Evolutionary conservation across 129 eudicot species (phyloP), one percentile per base, ranked within the genome.

Genomic region (Flaveria linearis): DNA sequence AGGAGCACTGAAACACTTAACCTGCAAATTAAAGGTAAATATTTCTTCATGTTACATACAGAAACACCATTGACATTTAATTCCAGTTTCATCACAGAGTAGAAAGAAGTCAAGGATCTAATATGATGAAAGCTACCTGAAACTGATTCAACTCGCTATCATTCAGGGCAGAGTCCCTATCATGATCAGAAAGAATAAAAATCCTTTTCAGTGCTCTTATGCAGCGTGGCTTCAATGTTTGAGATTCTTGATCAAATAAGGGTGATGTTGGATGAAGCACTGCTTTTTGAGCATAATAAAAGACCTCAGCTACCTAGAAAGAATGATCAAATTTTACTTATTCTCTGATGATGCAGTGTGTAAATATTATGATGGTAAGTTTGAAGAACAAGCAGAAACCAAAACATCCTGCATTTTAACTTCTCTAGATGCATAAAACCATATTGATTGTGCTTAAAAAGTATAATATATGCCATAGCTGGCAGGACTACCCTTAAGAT

Each of bases 191-290:
- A 62, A 91, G 90, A 74, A 83, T 72, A 78, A 94, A 94, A 71
- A 94, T 89, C 76, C 99, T 85, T 80, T 91, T 94, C 81, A 94
- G 69, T 13, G 97, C 97, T 81, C 93, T 94, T 45, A 86, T 78
- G 76, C 99, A 94, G 49, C 96, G 90, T 47, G 99, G 99, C 66
- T 84, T 83, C 47, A 94, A 77, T 72, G 91, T 79, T 72, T 94
- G 97, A 58, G 90, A 85, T 82, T 91, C 97, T 81, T 94, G 99
- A 85, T 94, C 99, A 80, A 91, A 91, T 71, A 94, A 82, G 55
- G 97, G 98, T 20, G 96, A 90, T 71, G 93, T 91, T 45, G 97
- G 99, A 84, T 94, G 97, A 86, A 94, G 93, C 20, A 94, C 99
- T 12, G 97, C 96, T 77, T 91, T 94, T 83, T 94, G 99, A 68